Conservation (phyloP, 352 stramenopile genomes). For the Phytophthora pluvialis region DNA sequence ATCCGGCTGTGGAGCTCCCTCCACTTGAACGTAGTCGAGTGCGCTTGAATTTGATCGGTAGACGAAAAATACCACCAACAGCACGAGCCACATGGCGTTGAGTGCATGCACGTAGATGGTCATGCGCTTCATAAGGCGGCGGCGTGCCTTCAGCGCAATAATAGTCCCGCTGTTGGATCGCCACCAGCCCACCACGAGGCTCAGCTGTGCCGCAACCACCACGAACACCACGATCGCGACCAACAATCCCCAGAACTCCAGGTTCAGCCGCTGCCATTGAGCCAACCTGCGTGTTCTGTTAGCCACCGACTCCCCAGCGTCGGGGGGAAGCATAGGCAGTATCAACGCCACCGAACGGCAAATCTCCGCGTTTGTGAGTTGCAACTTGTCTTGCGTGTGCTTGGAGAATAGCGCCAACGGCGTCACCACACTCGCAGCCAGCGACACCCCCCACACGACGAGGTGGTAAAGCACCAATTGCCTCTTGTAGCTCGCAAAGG, state of each 20-base stretch:
- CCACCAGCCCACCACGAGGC: conserved; percentile 77
- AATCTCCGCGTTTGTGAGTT: conserved; percentile 54
- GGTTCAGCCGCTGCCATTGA: conserved; percentile 67
- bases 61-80: conserved; percentile 66
- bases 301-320: conserved; percentile 24
- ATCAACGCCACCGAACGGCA: conserved; percentile 56
- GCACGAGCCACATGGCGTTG: conserved; percentile 66
- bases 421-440: conserved; percentile 48
- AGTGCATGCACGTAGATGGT: conserved; percentile 74
- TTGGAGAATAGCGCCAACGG: conserved; percentile 53
- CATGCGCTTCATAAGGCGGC: conserved; percentile 81
- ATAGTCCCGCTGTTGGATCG: conserved; percentile 79
- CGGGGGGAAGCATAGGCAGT: conserved; percentile 52
- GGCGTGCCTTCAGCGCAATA: conserved; percentile 68
- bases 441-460: conserved; percentile 56
- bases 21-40: conserved; percentile 44
- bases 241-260: conserved; percentile 66
- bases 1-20: conserved; percentile 3
- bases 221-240: conserved; percentile 64
- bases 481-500: conserved; percentile 74
- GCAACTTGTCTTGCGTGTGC: conserved; percentile 39
- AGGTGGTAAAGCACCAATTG: conserved; percentile 66
- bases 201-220: conserved; percentile 61
- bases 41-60: conserved; percentile 56
- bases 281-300: conserved; percentile 33